These are phyloP conservation scores for Aquilaria yunnanensis DNA, from an alignment of 345 rosid genomes.

Conservation along the genomic window DNA sequence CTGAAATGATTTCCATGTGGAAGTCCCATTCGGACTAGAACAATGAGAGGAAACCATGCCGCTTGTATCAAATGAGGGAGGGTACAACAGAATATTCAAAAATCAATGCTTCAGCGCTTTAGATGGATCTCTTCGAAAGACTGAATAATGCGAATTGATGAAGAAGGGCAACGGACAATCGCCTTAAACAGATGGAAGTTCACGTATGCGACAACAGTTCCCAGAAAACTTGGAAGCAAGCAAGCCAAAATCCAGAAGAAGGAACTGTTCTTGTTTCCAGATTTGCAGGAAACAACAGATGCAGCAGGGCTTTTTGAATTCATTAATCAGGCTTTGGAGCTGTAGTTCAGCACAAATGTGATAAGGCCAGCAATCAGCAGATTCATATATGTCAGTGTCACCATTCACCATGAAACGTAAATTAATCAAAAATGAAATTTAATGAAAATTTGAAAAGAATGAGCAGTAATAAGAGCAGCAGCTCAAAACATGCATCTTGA, in stretches of 20 bases:
- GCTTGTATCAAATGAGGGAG: constrained; percentile 5
- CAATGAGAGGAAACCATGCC: constrained; percentile 25
- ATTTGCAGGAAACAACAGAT: constrained; percentile 53
- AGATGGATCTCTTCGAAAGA: constrained; percentile 10
- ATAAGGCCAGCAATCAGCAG: too few relatives aligned
- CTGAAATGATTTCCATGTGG: constrained; percentile 13
- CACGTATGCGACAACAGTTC: constrained; percentile 21
- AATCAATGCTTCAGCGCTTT: constrained; percentile 1
- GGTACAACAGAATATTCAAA: background rate
- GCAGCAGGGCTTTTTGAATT: constrained; percentile 43
- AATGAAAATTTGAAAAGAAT: too few relatives aligned
- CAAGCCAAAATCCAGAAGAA: constrained; percentile 46
- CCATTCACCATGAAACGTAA: too few relatives aligned
- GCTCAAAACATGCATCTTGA: too few relatives aligned
- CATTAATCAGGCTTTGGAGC: constrained; percentile 29
- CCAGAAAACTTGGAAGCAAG: constrained; percentile 38
- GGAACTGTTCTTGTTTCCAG: constrained; percentile 43
- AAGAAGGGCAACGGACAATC: constrained; percentile 26
- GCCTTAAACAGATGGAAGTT: constrained; percentile 33
- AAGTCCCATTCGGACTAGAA: constrained; percentile 25
- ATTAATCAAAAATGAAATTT: too few relatives aligned
- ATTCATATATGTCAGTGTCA: too few relatives aligned
- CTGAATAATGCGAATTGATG: constrained; percentile 9
- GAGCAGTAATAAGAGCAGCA: too few relatives aligned
- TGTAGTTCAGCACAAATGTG: constrained; percentile 7